A percentile compares a stretch with the other conserved stretches of the same genome.
phyloP scores from a whole-genome alignment of 2,329 filamentous ascomycete genomes.

The Aspergillaceae sp. region DNA sequence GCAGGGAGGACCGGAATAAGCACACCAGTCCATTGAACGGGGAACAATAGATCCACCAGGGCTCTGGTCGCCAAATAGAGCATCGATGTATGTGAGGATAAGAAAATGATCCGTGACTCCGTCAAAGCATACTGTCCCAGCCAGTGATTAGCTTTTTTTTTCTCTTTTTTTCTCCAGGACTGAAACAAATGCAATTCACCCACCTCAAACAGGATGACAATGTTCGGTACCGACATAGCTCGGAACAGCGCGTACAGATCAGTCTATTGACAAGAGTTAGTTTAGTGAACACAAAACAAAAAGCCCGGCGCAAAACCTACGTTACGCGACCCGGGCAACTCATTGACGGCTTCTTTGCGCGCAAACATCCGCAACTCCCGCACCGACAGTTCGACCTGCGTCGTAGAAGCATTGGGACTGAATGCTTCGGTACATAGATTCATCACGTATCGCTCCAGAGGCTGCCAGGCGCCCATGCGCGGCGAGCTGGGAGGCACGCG shows the following conservation, averaged over 20 bases:
- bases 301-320: constrained; percentile 14
- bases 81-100: constrained; percentile 95
- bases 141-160: constrained; percentile 7
- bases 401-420: constrained; percentile 85
- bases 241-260: constrained; percentile 92
- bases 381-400: constrained; percentile 85
- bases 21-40: constrained; percentile 85
- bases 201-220: constrained; percentile 77
- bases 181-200: constrained; percentile 1
- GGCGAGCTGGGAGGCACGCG: constrained; percentile 83
- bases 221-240: constrained; percentile 80
- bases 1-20: constrained; percentile 88
- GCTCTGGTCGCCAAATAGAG: constrained; percentile 85
- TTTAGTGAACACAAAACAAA: not conserved
- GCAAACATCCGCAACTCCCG: constrained; percentile 87
- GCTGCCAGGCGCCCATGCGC: constrained; percentile 88
- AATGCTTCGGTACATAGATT: constrained; percentile 94
- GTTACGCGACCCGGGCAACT: constrained; percentile 82
- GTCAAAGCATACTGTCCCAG: constrained; percentile 60
- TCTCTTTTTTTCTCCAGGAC: constrained; percentile 1
- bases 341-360: constrained; percentile 84
- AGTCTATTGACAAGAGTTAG: constrained; percentile 36
- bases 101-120: constrained; percentile 89
- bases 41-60: constrained; percentile 77
- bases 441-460: constrained; percentile 90